Conservation (phyloP, 1,139 yeast species). For the Yamadazyma atlantica region DNA sequence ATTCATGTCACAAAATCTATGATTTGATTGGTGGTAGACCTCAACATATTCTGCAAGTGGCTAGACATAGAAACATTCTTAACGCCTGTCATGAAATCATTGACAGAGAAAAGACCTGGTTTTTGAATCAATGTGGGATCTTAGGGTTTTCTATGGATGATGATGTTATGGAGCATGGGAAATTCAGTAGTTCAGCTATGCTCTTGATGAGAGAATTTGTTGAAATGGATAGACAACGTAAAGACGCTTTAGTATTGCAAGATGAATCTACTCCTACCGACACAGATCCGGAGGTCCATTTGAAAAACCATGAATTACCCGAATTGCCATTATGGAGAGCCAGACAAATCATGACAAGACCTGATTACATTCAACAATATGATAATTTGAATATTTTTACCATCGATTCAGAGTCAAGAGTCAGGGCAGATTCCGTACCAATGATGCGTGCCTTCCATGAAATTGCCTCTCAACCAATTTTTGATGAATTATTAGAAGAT, state of each 20-base stretch:
- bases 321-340: constrained; percentile 83
- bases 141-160: constrained; percentile 82
- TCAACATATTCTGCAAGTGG: constrained; percentile 75
- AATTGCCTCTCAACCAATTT: constrained; percentile 69
- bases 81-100: constrained; percentile 69
- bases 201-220: constrained; percentile 71
- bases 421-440: constrained; percentile 78
- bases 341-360: constrained; percentile 80
- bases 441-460: constrained; percentile 91
- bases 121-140: constrained; percentile 77
- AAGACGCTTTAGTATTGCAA: constrained; percentile 28
- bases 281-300: constrained; percentile 19
- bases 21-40: constrained; percentile 82
- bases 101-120: constrained; percentile 84
- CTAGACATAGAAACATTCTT: constrained; percentile 60
- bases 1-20: constrained; percentile 55
- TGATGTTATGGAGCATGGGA: constrained; percentile 85
- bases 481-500: constrained; percentile 65
- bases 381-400: constrained; percentile 79
- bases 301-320: constrained; percentile 57
- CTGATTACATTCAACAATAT: constrained; percentile 73
- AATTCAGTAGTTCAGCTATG: constrained; percentile 78
- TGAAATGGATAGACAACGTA: constrained; percentile 53
- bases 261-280: no score
- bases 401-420: constrained; percentile 71